These are phyloP conservation scores for Monosporascus sp. DNA, from an alignment of 2,329 filamentous ascomycete genomes.

Conservation along the genomic window DNA sequence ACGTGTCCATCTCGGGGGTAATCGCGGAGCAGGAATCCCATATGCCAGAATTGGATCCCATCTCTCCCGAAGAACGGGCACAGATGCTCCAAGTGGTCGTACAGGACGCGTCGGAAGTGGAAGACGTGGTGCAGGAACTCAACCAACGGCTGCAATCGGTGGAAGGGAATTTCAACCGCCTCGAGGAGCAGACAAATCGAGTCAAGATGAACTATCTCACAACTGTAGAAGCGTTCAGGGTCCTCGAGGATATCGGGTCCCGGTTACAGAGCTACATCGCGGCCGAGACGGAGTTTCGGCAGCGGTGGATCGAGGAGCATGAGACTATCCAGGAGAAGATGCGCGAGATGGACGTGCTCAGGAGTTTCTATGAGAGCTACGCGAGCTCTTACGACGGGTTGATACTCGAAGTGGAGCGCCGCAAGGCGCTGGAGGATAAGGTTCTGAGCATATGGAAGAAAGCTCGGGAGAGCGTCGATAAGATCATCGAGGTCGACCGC, in stretches of 20 bases:
- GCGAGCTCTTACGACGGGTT: slow-evolving; percentile 77
- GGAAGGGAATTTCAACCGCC: slow-evolving; percentile 61
- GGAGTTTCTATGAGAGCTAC: slow-evolving; percentile 84
- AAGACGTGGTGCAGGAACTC: slow-evolving; percentile 65
- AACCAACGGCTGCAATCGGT: slow-evolving; percentile 71
- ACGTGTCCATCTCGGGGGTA: slow-evolving; percentile 61
- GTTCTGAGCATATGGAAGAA: slow-evolving; percentile 71
- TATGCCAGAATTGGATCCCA: slow-evolving; percentile 55
- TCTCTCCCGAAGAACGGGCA: slow-evolving; percentile 68
- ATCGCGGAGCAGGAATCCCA: slow-evolving; percentile 54
- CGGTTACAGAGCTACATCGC: slow-evolving; percentile 61
- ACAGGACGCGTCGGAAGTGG: slow-evolving; percentile 63
- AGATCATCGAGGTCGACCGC: slow-evolving; percentile 67
- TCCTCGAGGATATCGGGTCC: slow-evolving; percentile 62
- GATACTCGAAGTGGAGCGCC: slow-evolving; percentile 75
- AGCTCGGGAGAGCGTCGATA: slow-evolving; percentile 70
- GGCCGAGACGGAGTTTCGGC: slow-evolving; percentile 58
- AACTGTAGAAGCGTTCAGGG: slow-evolving; percentile 57
- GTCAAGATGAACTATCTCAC: slow-evolving; percentile 50
- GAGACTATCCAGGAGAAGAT: slow-evolving; percentile 64
- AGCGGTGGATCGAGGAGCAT: slow-evolving; percentile 70
- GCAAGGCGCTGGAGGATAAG: slow-evolving; percentile 66
- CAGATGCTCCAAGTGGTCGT: slow-evolving; percentile 81
- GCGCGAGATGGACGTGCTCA: slow-evolving; percentile 69
- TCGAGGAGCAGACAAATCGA: slow-evolving; percentile 58